Conservation (phyloP, 805 yeast genomes). For the Cyberlindnera sargentensis region DNA sequence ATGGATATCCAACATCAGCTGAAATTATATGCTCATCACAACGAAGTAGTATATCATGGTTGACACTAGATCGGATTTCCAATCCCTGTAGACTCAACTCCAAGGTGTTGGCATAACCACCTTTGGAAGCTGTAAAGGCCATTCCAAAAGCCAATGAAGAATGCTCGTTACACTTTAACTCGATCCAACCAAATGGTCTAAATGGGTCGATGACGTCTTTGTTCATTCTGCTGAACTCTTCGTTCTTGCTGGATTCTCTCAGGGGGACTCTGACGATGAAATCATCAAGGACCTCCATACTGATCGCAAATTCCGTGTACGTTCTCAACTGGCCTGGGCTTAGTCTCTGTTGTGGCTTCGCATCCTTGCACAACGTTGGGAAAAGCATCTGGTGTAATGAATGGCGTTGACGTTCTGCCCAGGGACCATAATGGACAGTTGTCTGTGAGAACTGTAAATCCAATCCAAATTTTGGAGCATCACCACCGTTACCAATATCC, state of each 20-base stretch:
- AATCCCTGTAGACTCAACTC: constrained; percentile 41
- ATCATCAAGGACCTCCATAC: constrained; percentile 57
- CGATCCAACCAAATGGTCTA: constrained; percentile 91
- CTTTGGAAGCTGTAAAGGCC: constrained; percentile 45
- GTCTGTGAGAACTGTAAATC: constrained; percentile 53
- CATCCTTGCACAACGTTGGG: constrained; percentile 60
- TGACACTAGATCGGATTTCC: constrained; percentile 76
- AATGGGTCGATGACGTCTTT: constrained; percentile 29
- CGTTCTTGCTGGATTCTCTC: constrained; percentile 77
- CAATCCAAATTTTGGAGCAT: constrained; percentile 54
- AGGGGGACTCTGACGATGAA: constrained; percentile 70
- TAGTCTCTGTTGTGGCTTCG: constrained; percentile 34
- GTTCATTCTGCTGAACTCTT: constrained; percentile 27
- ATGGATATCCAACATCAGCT: constrained; percentile 61
- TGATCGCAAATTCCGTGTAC: constrained; percentile 48
- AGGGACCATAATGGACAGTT: constrained; percentile 82
- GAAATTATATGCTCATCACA: constrained; percentile 51
- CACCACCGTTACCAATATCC: constrained; percentile 52
- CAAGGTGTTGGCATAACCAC: constrained; percentile 50
- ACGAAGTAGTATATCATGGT: constrained; percentile 71
- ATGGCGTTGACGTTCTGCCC: constrained; percentile 85
- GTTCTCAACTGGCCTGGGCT: constrained; percentile 46
- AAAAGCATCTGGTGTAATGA: constrained; percentile 58
- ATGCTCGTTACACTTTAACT: constrained; percentile 50
- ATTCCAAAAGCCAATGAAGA: constrained; percentile 41